Base-by-base conservation (phyloP, 768 basidiomycete species). In the Scleroderma citrinum region DNA sequence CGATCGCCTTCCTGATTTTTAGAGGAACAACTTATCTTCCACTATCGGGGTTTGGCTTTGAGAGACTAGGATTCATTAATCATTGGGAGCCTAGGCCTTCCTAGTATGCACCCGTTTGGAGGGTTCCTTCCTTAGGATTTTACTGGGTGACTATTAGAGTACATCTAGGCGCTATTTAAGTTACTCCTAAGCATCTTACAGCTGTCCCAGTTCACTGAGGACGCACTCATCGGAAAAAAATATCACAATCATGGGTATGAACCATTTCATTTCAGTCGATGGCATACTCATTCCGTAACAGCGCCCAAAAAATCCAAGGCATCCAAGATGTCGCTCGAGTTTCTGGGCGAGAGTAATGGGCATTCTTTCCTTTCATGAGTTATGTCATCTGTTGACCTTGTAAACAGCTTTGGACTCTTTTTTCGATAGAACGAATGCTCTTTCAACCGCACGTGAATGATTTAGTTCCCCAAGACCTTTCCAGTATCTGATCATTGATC, bases 351-450 rank as follows among this genome's bases (percentile, higher is more conserved):
- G 69, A 76, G 66, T 58, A 65, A 95, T 95, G 58, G 65, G 91
- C 51, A 55, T 44, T 48, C 47, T 50, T 59, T 60, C 47, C 47
- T 51, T n/a, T 26, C 45, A 24, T 26, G 40, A 38, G 10, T 36
- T 39, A 17, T 46, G 46, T 47, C 41, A 56, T 52, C 51, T 41
- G 53, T 45, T 60, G 43, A 56, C 53, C 44, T 48, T 46, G 45
- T 45, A 13, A 48, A 13, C 51, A 92, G 91, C 83, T 46, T 71
- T 89, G 46, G 95, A 92, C 61, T 94, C 91, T 63, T 99, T 96
- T 96, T 96, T 96, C 7, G 96, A 98, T 66, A 95, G 98, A 70
- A 93, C 96, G 91, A 94, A 96, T 56, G 59, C 77, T 26, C 78
- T 98, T 53, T 95, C 95, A 23, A 87, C 82, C 59, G 94, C 92